phyloP scores from a whole-genome alignment of 768 basidiomycete species.

The Grammothele lineata region DNA sequence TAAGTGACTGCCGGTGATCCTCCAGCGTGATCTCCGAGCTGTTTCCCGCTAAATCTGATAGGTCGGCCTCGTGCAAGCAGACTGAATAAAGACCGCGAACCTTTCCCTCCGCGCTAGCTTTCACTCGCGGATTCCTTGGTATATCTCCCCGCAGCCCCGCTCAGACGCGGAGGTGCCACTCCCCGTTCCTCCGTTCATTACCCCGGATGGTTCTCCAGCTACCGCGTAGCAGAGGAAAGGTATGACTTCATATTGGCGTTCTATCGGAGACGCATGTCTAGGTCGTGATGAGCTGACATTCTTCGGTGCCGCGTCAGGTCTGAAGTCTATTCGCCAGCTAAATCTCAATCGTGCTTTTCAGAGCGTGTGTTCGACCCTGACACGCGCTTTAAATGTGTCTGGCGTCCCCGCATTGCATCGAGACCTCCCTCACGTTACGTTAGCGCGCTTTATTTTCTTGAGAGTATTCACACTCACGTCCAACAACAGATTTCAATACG shows the following conservation, averaged over 20 bases:
- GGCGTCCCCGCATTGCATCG: too few relatives aligned
- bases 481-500: too few relatives aligned
- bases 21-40: constrained; percentile 9
- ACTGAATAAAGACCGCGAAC: constrained; percentile 11
- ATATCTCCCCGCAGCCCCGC: constrained; percentile 1
- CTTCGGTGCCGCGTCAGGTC: constrained; percentile 1
- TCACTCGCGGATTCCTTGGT: constrained; percentile 10
- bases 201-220: constrained; percentile 7
- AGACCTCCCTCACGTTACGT: too few relatives aligned
- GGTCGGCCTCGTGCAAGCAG: background rate
- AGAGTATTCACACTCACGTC: too few relatives aligned
- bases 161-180: background rate
- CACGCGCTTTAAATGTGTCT: too few relatives aligned
- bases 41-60: constrained; percentile 12
- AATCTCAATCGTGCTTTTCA: constrained; percentile 1
- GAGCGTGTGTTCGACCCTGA: background rate
- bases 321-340: background rate
- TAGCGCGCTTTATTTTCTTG: too few relatives aligned
- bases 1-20: constrained; percentile 11
- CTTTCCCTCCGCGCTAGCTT: background rate
- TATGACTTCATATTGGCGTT: constrained; percentile 6
- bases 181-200: constrained; percentile 2
- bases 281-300: background rate
- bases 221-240: constrained; percentile 4
- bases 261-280: background rate